Evolutionary conservation across 108 stramenopile genomes (phyloP), one percentile per base, ranked within the genome.

Genomic region (Skeletonema potamos): DNA sequence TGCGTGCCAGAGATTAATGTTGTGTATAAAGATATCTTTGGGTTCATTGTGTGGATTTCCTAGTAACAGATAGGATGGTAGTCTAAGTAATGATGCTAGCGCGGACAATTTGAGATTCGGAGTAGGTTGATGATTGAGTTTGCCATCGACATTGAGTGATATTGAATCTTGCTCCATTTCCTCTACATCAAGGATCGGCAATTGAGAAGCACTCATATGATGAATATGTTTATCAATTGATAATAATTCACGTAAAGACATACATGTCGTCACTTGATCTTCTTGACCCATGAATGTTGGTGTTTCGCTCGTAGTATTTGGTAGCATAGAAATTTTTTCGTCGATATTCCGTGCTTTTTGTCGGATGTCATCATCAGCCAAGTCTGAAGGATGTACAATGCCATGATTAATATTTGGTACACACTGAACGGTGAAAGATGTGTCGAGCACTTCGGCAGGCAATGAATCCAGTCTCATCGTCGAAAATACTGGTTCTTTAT

Each of bases 281-380:
- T 81, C 79, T 48, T 81, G 79, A 27, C 79, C 79, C 69, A 76
- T 71, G 32, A 81, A 81, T 10, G 64, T 68, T 11, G 78, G 74
- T 2, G 29, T 59, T 22, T 37, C 46, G 9, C 0, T 46, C 11
- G 22, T 24, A 77, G 15, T 58, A 51, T 59, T 68, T 54, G n/a
- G 60, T 59, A 18, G 57, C 33, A 32, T 36, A 26, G 51, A 70
- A 64, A 59, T 51, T 68, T 51, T 65, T 33, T 27, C 64, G 57
- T n/a, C 63, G 24, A 61, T 30, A 61, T 32, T 20, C 3, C 22
- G 20, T 61, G 60, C 22, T 15, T 33, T 33, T 37, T 61, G 60
- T 22, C 29, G 36, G 3, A 61, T 33, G 18, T 37, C 13, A 37
- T 27, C 43, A 61, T 32, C 60, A 18, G 0, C 27, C 27, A 41